These are phyloP conservation scores for Fusarium bactridioides DNA, from an alignment of 2,329 filamentous ascomycete species.

Conservation along the genomic window DNA sequence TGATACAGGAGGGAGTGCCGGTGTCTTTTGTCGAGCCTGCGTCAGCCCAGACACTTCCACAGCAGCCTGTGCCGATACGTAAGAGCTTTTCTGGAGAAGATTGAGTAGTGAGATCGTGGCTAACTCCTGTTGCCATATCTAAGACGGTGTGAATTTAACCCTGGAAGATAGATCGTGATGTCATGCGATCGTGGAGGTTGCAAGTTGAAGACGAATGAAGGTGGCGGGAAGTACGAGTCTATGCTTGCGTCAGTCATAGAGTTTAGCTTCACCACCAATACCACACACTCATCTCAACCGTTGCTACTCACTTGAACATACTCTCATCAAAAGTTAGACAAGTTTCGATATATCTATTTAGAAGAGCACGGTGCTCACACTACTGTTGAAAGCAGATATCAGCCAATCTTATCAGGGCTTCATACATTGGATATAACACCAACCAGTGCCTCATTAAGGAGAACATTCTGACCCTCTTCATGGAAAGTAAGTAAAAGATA, in stretches of 20 bases:
- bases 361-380: background rate
- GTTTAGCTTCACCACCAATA: background rate
- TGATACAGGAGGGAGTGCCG: conserved; percentile 18
- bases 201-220: background rate
- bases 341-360: too few species aligned
- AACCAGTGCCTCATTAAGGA: background rate
- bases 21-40: background rate
- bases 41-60: conserved; percentile 26
- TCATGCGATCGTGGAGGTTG: background rate
- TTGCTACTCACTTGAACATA: background rate
- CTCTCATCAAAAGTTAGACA: too few species aligned
- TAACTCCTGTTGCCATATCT: background rate
- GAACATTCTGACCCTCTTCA: background rate
- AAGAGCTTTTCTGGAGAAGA: conserved; percentile 21
- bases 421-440: background rate
- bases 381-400: background rate
- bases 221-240: background rate
- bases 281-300: background rate
- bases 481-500: too few species aligned
- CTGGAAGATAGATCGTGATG: too few species aligned
- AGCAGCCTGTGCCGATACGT: conserved; percentile 19
- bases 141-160: background rate
- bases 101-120: background rate
- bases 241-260: background rate
- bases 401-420: background rate